Percentiles rank a stretch among this genome's conserved stretches.
These are phyloP conservation scores for Alternaria incomplexa DNA, from an alignment of 2,329 filamentous ascomycete genomes.

Conservation along the genomic window DNA sequence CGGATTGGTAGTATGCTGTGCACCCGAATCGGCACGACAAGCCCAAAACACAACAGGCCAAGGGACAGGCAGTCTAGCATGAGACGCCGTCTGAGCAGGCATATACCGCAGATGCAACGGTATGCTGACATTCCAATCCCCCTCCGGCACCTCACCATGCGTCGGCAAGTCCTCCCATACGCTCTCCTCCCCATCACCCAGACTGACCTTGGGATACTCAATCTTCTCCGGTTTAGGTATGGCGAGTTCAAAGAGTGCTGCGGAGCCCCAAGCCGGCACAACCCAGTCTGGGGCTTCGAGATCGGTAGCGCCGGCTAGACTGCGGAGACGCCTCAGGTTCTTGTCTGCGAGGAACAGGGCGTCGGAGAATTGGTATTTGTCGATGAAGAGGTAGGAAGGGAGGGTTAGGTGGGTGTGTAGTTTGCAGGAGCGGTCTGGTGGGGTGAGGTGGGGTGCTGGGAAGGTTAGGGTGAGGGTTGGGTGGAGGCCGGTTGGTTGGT, in stretches of 20 bases:
- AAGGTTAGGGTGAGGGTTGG: slow-evolving; percentile 77
- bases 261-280: slow-evolving; percentile 77
- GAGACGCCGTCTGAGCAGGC: slow-evolving; percentile 45
- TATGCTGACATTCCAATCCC: slow-evolving; percentile 69
- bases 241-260: slow-evolving; percentile 76
- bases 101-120: slow-evolving; percentile 89
- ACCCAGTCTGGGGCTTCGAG: slow-evolving; percentile 90
- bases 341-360: slow-evolving; percentile 80
- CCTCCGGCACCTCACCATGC: slow-evolving; percentile 25
- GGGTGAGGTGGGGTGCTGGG: slow-evolving; percentile 60
- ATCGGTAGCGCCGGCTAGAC: slow-evolving; percentile 78
- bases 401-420: slow-evolving; percentile 83
- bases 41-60: slow-evolving; percentile 92
- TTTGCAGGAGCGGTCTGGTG: slow-evolving; percentile 62
- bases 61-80: slow-evolving; percentile 63
- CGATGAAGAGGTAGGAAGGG: slow-evolving; percentile 80
- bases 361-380: slow-evolving; percentile 84
- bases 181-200: background rate
- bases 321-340: slow-evolving; percentile 72
- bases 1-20: slow-evolving; percentile 75
- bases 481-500: slow-evolving; percentile 79
- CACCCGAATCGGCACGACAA: slow-evolving; percentile 70
- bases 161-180: slow-evolving; percentile 1
- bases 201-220: slow-evolving; percentile 10
- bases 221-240: slow-evolving; percentile 35